Evolutionary conservation across 1,284 basidiomycete genomes (phyloP), one percentile per base, ranked within the genome.

Genomic region (Cryptococcus deneoformans): DNA sequence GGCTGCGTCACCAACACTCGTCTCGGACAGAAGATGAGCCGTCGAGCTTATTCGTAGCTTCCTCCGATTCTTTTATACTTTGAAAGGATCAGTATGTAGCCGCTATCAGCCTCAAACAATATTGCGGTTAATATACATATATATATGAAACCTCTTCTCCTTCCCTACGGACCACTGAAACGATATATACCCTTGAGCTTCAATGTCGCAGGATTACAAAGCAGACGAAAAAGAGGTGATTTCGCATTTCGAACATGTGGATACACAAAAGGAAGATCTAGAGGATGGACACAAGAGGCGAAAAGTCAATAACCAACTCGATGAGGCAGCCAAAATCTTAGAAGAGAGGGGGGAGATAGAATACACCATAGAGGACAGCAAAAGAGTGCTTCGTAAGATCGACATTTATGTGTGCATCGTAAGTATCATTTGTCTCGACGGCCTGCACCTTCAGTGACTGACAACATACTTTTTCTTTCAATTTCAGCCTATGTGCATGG

Each of bases 251-350:
- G 59, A 61, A 43, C 38, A 34, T 37, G 39, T 56, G 37, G 50
- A 7, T 37, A 36, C 29, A 5, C 10, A n/a, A 36, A 29, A 4
- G 16, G 9, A 10, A 38, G 16, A 55, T 16, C 53, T 55, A 29
- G 52, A 56, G 10, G 56, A 61, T 16, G 20, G 11, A 7, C 40
- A n/a, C 9, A 46, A 49, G 11, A 58, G 59, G 45, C 46, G 45
- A 16, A 56, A 48, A 11, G 62, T 58, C 53, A 59, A 65, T 56
- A 61, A 37, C 46, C 60, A 68, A 39, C 52, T 67, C 39, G 71
- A 73, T 56, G 72, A 74, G 46, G 72, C 68, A 10, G 68, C 70
- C 8, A 38, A 60, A 6, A 56, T 71, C 14, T 62, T 74, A 43
- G 68, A 65, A 40, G 67, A 65, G 11, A 70, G 69, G n/a, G 68